Percentiles rank a stretch among this genome's conserved stretches.
phyloP scores from a whole-genome alignment of 208 protist genomes.

The Porcisia deanei region DNA sequence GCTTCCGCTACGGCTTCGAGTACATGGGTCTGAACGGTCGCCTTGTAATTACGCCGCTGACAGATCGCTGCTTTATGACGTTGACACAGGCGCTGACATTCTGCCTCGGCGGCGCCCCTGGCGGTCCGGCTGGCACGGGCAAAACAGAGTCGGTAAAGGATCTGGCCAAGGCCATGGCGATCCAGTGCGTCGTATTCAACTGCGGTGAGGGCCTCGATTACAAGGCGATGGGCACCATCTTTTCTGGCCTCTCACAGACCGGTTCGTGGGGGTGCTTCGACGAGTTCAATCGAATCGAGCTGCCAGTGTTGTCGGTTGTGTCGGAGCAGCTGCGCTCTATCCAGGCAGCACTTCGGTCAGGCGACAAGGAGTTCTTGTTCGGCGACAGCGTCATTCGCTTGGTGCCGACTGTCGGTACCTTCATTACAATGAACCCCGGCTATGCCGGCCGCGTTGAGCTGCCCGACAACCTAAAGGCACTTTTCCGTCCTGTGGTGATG shows the following conservation, averaged over 20 bases:
- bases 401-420: constrained; percentile 95
- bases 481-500: constrained; percentile 99
- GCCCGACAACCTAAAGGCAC: constrained; percentile 98
- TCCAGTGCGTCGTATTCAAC: constrained; percentile 98
- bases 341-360: constrained; percentile 92
- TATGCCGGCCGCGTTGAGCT: constrained; percentile 99
- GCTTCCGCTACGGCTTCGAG: constrained; percentile 98
- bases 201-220: constrained; percentile 99
- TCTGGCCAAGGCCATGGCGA: constrained; percentile 96
- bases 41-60: constrained; percentile 99
- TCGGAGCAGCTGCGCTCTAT: constrained; percentile 98
- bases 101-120: constrained; percentile 95
- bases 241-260: constrained; percentile 96
- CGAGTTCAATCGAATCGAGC: constrained; percentile 99
- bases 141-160: constrained; percentile 99
- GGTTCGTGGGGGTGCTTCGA: constrained; percentile 99
- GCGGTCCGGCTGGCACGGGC: constrained; percentile 95
- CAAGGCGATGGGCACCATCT: constrained; percentile 98
- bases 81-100: constrained; percentile 98
- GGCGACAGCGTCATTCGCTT: constrained; percentile 88
- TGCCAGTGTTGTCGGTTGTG: constrained; percentile 98
- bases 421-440: constrained; percentile 99
- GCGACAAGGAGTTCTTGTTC: constrained; percentile 93
- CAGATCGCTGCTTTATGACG: constrained; percentile 99
- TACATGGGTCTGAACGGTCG: constrained; percentile 99